Evolutionary conservation across 1,284 basidiomycete species (phyloP), one percentile per base, ranked within the genome.

Genomic region (Trichosporon sp.): DNA sequence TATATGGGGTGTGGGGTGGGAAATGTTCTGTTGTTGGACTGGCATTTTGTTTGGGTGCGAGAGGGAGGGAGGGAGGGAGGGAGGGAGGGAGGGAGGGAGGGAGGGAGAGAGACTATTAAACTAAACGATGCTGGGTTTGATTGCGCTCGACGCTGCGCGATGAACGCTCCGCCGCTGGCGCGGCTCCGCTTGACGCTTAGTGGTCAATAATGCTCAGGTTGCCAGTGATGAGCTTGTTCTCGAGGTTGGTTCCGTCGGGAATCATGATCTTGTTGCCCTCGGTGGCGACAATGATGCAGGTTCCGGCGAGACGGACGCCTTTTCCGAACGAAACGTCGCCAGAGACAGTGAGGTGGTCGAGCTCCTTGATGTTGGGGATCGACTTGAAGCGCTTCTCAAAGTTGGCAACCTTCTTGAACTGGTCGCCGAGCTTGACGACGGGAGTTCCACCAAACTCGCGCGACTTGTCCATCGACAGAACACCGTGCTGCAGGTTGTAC

Each of bases 241-340:
- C 96, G 73, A 98, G 87, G 77, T 95, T 89, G 77, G 93, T 93
- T 4, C 95, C 95, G 82, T 98, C 96, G 56, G 96, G 96, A 74
- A 98, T 93, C 84, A 95, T 91, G 77, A 99, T 98, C 79, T 92
- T 89, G 85, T 94, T 92, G 61, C 96, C 96, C 84, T 98, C 94
- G 80, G 93, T 95, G 66, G 94, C 93, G 73, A 93, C 92, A 86
- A 90, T 88, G 79, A 95, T 94, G 77, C 94, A 92, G 35, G 93
- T 94, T 14, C 93, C 93, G 63, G 92, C 89, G 68, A 95, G 87
- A 16, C 91, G 93, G 68, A 98, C 92, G 82, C 94, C 93, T 78
- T 94, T 90, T 63, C 96, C 96, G 83, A 99, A 98, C 86, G 91
- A 91, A 12, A 99, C 95, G 83, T 98, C 96, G 40, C 96, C 96